Base-by-base conservation (phyloP, 1,284 basidiomycete genomes). In the Mycosarcoma maydis region DNA sequence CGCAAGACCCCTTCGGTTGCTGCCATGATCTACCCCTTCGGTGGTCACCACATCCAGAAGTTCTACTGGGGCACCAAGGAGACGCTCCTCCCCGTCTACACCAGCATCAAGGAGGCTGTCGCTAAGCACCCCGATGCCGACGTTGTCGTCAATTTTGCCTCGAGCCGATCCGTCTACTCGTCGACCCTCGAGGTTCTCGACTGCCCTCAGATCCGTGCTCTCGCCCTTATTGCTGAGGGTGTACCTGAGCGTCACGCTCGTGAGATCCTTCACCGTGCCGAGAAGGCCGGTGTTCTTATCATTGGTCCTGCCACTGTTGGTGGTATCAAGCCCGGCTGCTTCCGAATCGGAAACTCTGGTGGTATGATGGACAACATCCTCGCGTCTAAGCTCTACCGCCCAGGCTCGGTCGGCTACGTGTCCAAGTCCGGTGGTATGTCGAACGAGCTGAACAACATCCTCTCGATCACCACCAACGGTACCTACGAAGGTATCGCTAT, bases 321-420 rank as follows among this genome's bases (percentile, higher is more conserved):
- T 85, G 96, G 96, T 80, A 97, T 98, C 87, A 98, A 98, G 87
- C 94, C 95, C 65, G 96, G 96, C 52, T 98, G 95, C 87, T 98
- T 98, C 91, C 89, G 94, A 84, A 98, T 98, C 81, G 95, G 95
- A 78, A 98, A 98, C 88, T 95, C 92, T 70, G 95, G 95, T 87
- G 94, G 92, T 88, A 98, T 98, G 95, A 98, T 98, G 94, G 96
- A 98, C 87, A 98, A 98, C 87, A 95, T 98, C 85, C 94, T 98
- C 79, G 86, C 94, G 14, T 97, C 94, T 72, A 98, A 98, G 87
- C 91, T 98, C 71, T 98, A 98, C 89, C 92, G 94, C 80, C 86
- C 94, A 41, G 96, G 95, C 64, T 94, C 94, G 20, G 92, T 98
- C 78, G 95, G 93, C 81, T 98, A 98, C 85, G 95, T 98, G 83